Conservation (phyloP, 768 basidiomycete species). For the Crassisporium funariophilum region DNA sequence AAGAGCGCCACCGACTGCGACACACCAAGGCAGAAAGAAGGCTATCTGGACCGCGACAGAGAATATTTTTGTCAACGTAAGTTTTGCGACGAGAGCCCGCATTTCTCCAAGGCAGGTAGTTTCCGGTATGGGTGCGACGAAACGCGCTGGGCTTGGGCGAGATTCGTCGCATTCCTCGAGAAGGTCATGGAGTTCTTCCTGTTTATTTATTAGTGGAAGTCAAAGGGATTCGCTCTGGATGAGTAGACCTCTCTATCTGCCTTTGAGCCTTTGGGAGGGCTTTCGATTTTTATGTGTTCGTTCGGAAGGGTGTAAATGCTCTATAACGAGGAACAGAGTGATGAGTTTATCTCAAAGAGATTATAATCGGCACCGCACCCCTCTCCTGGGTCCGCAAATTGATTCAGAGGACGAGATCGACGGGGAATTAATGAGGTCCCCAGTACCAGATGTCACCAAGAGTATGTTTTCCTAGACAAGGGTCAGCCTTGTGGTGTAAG, state of each 20-base stretch:
- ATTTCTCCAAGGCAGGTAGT: constrained; percentile 7
- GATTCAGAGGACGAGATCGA: constrained; percentile 14
- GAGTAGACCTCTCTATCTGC: constrained; percentile 6
- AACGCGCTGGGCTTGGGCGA: constrained; percentile 1
- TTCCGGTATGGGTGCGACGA: background rate
- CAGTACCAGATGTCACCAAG: background rate
- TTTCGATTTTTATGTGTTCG: constrained; percentile 24
- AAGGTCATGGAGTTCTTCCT: background rate
- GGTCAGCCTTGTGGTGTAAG: no score
- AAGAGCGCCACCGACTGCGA: constrained; percentile 44
- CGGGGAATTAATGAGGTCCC: background rate
- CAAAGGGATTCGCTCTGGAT: background rate
- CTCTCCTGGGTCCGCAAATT: constrained; percentile 5
- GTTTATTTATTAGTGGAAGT: background rate
- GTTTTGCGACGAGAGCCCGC: constrained; percentile 4
- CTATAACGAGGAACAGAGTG: constrained; percentile 13
- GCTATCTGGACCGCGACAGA: constrained; percentile 25
- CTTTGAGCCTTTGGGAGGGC: constrained; percentile 6
- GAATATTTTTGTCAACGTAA: constrained; percentile 18
- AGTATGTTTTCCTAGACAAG: background rate
- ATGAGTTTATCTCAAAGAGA: background rate
- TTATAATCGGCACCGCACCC: constrained; percentile 8
- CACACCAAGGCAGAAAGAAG: constrained; percentile 48
- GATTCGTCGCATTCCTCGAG: background rate
- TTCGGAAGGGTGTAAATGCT: constrained; percentile 33